Evolutionary conservation across 306 rosid genomes (phyloP), one percentile per base, ranked within the genome.

Genomic region (Vigna nakashimae): DNA sequence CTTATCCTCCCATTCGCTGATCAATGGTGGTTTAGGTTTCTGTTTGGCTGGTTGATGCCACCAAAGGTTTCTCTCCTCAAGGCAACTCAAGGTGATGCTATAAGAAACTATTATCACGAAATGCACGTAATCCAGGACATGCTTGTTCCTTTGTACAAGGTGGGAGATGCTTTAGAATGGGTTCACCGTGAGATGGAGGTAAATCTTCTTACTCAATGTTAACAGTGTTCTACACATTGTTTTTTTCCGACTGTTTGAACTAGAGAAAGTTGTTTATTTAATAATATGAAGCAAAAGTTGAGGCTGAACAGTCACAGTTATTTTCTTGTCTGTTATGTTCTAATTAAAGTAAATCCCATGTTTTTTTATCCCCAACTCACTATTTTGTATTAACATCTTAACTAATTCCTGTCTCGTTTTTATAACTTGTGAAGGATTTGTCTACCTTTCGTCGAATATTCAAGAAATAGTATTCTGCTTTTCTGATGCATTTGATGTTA

Each of bases 61-160:
- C 98, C 98, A 36, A 95, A 92, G 90, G 93, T 95, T 79, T 89
- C 98, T 79, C 86, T 95, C 57, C 97, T 95, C 69, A 95, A 95
- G 87, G 98, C 98, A 64, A 95, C 98, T 75, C 98, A 95, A 84
- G 98, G 98, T 60, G 98, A 95, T 75, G 96, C 98, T 32, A 87
- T 95, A 68, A 87, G 98, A 84, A 95, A 95, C 88, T 95, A 95
- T 57, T 95, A 95, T 87, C 98, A 95, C 34, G 98, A 95, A 59
- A 91, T 86, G 91, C 98, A 95, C 77, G 96, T 95, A 42, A 93
- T 95, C 83, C 98, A 95, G 81, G 98, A 95, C 86, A 86, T 95
- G 93, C 95, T 95, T 57, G 92, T 95, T 84, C 98, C 98, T 76
- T 79, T 92, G 40, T 89, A 91, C 90, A 92, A 91, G 89, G 96